Percentiles rank a stretch among this genome's conserved stretches.
phyloP scores from a whole-genome alignment of 768 basidiomycete genomes.

The Amanita thiersii region DNA sequence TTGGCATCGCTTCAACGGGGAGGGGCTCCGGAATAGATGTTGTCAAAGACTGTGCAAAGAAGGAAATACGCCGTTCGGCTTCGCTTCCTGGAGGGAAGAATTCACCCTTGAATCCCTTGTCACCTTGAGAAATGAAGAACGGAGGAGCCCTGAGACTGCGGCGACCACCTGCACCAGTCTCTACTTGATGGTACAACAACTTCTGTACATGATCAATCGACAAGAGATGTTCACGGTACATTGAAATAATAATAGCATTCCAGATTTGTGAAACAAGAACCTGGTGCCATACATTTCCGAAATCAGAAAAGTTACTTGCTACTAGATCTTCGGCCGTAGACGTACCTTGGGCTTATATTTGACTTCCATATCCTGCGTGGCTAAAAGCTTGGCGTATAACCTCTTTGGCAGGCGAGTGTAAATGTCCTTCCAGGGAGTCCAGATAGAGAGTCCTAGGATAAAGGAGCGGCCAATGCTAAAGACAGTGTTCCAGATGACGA shows the following conservation, averaged over 20 bases:
- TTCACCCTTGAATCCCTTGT: conserved; percentile 69
- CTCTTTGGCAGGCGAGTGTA: conserved; percentile 93
- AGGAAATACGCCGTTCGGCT: conserved; percentile 95
- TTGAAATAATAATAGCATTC: conserved; percentile 99
- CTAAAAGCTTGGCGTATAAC: conserved; percentile 92
- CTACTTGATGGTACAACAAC: conserved; percentile 94
- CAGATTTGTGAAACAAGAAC: conserved; percentile 98
- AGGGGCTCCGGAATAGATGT: conserved; percentile 90
- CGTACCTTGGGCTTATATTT: conserved; percentile 99
- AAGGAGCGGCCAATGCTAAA: conserved; percentile 87
- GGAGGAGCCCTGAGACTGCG: conserved; percentile 91
- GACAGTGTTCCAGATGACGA: conserved; percentile 98
- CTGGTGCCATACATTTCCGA: conserved; percentile 26
- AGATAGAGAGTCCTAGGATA: conserved; percentile 87
- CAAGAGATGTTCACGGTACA: conserved; percentile 98
- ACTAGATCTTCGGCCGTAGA: conserved; percentile 9
- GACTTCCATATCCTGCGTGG: conserved; percentile 92
- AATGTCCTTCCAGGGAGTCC: conserved; percentile 99
- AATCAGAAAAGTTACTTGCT: neutral
- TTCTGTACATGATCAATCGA: conserved; percentile 99
- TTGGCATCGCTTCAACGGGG: conserved; percentile 99
- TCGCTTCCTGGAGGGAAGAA: conserved; percentile 96
- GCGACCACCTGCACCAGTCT: conserved; percentile 68
- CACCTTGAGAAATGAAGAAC: conserved; percentile 95
- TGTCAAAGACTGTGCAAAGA: conserved; percentile 97